A percentile compares a stretch with the other conserved stretches of the same genome.
These are phyloP conservation scores for Aspergillus panamensis DNA, from an alignment of 495 filamentous ascomycete species.

Conservation along the genomic window DNA sequence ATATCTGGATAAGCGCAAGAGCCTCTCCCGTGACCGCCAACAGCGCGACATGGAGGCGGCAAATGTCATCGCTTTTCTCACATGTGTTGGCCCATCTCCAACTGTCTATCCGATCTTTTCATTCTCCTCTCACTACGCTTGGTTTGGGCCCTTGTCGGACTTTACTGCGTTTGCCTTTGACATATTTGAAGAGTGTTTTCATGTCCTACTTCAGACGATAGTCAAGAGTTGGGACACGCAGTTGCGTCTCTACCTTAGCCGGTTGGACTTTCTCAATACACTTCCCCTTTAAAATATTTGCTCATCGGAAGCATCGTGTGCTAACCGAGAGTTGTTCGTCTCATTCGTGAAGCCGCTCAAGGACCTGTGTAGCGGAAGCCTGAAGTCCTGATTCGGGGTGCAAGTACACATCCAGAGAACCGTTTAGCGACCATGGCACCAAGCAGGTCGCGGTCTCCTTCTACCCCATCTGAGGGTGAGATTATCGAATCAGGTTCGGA, in stretches of 20 bases:
- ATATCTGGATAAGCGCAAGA: slow-evolving; percentile 21
- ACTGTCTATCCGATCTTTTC: not conserved
- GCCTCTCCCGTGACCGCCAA: slow-evolving; percentile 16
- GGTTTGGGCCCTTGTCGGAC: not conserved
- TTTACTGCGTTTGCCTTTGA: not conserved
- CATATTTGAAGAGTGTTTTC: too few species aligned
- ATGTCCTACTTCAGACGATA: not conserved
- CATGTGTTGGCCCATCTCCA: not conserved
- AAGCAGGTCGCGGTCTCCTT: slow-evolving; percentile 43
- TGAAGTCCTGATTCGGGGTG: slow-evolving; percentile 1
- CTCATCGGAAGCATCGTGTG: slow-evolving; percentile 21
- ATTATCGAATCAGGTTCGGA: slow-evolving; percentile 73
- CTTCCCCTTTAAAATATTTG: slow-evolving; percentile 10
- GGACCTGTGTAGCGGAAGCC: slow-evolving; percentile 2
- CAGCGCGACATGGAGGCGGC: not conserved
- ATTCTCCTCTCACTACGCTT: not conserved
- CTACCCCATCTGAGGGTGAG: slow-evolving; percentile 73
- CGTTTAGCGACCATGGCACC: slow-evolving; percentile 31
- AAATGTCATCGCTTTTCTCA: not conserved
- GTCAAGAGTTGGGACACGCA: slow-evolving; percentile 16
- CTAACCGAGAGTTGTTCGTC: slow-evolving; percentile 28
- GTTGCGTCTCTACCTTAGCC: slow-evolving; percentile 37
- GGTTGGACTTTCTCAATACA: slow-evolving; percentile 48
- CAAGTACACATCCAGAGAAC: not conserved
- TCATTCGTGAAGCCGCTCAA: slow-evolving; percentile 29